Evolutionary conservation across 1,139 yeast species (phyloP).

Genomic region (Arxiozyma slooffiae): DNA sequence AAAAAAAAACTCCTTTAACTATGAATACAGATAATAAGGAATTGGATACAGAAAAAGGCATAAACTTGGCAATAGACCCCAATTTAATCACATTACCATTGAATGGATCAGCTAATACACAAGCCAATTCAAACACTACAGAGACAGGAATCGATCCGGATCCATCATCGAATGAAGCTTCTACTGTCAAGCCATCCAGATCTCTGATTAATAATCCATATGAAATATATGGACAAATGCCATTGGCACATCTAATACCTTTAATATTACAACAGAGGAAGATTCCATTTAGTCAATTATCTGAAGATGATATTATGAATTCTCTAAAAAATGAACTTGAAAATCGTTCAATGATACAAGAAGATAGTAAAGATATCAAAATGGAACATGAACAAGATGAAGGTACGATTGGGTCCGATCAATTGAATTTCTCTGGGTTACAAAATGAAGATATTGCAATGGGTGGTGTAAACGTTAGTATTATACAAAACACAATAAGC

Average conservation of each 20-base stretch:
- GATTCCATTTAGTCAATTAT: conserved; percentile 22
- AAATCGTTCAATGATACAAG: background rate
- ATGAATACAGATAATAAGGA: background rate
- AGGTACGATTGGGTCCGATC: background rate
- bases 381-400: background rate
- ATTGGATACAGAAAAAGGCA: conserved; percentile 10
- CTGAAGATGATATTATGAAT: conserved; percentile 7
- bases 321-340: conserved; percentile 1
- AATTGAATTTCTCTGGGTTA: background rate
- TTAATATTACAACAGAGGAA: conserved; percentile 26
- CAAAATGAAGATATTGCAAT: conserved; percentile 8
- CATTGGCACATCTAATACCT: conserved; percentile 26
- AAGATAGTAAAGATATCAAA: background rate
- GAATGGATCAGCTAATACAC: conserved; percentile 1
- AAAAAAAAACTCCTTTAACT: background rate
- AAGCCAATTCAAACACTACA: background rate
- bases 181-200: conserved; percentile 1
- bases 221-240: conserved; percentile 26
- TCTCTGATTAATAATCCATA: conserved; percentile 26
- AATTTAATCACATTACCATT: conserved; percentile 18
- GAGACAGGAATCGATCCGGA: conserved; percentile 7
- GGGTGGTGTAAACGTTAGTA: conserved; percentile 1
- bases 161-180: conserved; percentile 1
- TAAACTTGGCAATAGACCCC: conserved; percentile 26
- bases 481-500: background rate